phyloP scores from a whole-genome alignment of 2,329 filamentous ascomycete genomes.

The Sclerotinia borealis region DNA sequence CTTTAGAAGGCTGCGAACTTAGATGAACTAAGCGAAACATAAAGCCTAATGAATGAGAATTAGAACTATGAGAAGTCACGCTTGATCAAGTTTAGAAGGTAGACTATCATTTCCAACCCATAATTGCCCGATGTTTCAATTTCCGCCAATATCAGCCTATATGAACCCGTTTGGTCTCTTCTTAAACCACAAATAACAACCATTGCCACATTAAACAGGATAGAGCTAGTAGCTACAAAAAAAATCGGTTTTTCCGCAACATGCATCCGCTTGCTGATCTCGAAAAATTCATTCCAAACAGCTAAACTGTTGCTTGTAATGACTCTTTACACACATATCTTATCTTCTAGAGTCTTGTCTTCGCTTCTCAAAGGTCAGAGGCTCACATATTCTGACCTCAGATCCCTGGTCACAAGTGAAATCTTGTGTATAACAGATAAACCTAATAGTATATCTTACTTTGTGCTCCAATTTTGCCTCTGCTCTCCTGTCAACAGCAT shows the following conservation, averaged over 20 bases:
- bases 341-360: too few relatives aligned
- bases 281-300: too few relatives aligned
- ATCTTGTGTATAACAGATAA: neutral
- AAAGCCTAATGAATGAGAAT: neutral
- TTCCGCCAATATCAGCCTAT: neutral
- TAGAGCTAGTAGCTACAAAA: too few relatives aligned
- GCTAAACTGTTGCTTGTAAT: neutral
- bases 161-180: neutral
- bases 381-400: neutral
- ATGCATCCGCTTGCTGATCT: neutral
- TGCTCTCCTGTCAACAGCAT: neutral
- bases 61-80: neutral
- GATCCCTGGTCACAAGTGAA: neutral
- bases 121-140: neutral
- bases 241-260: neutral
- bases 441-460: neutral
- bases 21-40: neutral
- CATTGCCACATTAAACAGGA: neutral
- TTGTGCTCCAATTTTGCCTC: neutral
- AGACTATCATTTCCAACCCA: neutral
- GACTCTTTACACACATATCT: too few relatives aligned
- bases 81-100: neutral
- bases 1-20: too few relatives aligned
- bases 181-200: neutral
- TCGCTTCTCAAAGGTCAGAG: too few relatives aligned